Percentiles rank a stretch among this genome's conserved stretches.
Evolutionary conservation across 192 early-diverging fungal species (phyloP).

Genomic region (Globomyces pollinis-pini): DNA sequence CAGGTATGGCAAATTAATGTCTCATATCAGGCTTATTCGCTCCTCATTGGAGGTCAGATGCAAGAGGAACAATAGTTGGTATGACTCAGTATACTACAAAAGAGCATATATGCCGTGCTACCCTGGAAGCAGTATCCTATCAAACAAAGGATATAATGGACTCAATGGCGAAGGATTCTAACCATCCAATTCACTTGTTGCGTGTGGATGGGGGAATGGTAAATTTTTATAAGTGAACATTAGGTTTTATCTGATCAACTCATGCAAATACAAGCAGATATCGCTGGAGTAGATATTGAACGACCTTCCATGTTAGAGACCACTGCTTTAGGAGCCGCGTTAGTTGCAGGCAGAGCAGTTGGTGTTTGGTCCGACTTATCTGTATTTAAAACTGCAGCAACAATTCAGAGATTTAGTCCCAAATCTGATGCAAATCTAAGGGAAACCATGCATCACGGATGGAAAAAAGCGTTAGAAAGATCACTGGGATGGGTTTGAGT

Average conservation of each 20-base stretch:
- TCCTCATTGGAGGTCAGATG: constrained; percentile 90
- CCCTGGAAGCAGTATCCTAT: constrained; percentile 84
- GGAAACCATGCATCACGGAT: background rate
- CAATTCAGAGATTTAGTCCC: constrained; percentile 15
- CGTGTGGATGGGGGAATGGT: constrained; percentile 94
- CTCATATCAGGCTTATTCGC: constrained; percentile 67
- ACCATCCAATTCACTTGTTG: constrained; percentile 57
- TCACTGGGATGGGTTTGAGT: constrained; percentile 3
- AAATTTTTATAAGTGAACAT: too few species aligned
- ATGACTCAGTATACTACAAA: constrained; percentile 83
- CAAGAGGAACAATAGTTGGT: constrained; percentile 71
- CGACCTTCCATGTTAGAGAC: constrained; percentile 85
- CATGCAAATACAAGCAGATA: constrained; percentile 91
- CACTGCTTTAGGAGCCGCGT: constrained; percentile 85
- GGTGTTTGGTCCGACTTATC: constrained; percentile 55
- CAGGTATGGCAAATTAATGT: constrained; percentile 16
- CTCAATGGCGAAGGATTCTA: constrained; percentile 78
- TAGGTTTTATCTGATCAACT: constrained; percentile 76
- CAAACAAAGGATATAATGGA: constrained; percentile 79
- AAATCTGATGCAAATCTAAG: background rate
- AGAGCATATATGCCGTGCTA: constrained; percentile 77
- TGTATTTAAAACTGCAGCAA: constrained; percentile 41
- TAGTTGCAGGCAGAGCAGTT: constrained; percentile 75
- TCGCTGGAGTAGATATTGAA: constrained; percentile 66
- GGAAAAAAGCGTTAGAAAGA: constrained; percentile 10